Evolutionary conservation across 2,329 filamentous ascomycete species (phyloP).

Genomic region (Penicillium crustosum): DNA sequence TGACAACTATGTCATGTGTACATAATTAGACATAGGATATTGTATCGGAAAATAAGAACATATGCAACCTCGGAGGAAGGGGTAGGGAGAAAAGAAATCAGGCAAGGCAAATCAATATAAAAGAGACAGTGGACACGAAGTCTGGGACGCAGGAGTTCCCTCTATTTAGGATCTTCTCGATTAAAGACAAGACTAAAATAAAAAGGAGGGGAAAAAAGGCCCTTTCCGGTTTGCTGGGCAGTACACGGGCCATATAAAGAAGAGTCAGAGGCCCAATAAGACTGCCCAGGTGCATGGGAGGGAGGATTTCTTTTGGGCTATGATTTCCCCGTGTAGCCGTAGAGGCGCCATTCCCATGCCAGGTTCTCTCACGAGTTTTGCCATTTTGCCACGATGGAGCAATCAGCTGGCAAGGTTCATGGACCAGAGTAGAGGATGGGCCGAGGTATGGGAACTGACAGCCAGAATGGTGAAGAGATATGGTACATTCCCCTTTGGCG

Average conservation of each 20-base stretch:
- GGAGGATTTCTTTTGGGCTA: not conserved
- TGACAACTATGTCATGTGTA: conserved; percentile 23
- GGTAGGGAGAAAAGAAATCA: not conserved
- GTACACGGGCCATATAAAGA: conserved; percentile 20
- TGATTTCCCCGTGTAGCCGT: conserved; percentile 14
- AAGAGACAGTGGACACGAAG: conserved; percentile 6
- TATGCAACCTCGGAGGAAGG: conserved; percentile 7
- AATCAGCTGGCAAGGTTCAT: conserved; percentile 18
- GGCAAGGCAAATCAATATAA: conserved; percentile 12
- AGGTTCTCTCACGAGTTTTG: conserved; percentile 4
- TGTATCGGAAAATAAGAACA: conserved; percentile 6
- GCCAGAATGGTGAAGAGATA: not conserved
- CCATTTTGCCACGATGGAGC: conserved; percentile 19
- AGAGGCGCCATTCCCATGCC: conserved; percentile 9
- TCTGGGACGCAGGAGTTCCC: conserved; percentile 8
- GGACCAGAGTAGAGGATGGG: not conserved
- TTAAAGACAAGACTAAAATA: not conserved
- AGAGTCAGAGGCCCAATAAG: conserved; percentile 2
- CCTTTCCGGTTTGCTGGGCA: conserved; percentile 3
- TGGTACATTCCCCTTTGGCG: not conserved
- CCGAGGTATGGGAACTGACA: conserved; percentile 2
- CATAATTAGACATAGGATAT: conserved; percentile 6
- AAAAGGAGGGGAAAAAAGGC: not conserved
- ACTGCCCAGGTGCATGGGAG: conserved; percentile 6
- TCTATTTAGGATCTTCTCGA: conserved; percentile 9